Conservation (phyloP, 805 yeast species). For the Clavispora vitiphila region DNA sequence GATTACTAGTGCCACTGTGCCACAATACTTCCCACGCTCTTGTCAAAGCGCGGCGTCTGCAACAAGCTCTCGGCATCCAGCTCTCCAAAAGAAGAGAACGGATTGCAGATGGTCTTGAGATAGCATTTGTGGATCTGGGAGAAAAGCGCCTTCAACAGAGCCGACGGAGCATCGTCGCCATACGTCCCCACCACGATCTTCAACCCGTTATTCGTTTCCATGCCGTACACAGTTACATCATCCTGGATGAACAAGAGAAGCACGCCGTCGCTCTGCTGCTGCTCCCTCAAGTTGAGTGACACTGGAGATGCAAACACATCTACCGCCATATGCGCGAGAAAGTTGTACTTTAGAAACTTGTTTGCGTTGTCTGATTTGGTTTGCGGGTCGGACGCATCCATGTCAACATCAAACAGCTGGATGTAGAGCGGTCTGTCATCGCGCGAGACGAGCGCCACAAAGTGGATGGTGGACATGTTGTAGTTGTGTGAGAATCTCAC, state of each 20-base stretch:
- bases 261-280: conserved; percentile 28
- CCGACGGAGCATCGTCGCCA: conserved; percentile 7
- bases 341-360: conserved; percentile 56
- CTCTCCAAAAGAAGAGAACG: conserved; percentile 39
- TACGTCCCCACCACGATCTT: conserved; percentile 55
- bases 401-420: conserved; percentile 39
- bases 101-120: conserved; percentile 54
- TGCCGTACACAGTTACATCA: conserved; percentile 62
- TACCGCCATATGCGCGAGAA: conserved; percentile 70
- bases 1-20: conserved; percentile 16
- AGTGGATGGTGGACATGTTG: conserved; percentile 28
- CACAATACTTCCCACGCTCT: conserved; percentile 23
- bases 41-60: conserved; percentile 29
- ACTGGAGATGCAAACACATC: conserved; percentile 60
- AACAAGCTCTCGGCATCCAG: conserved; percentile 20
- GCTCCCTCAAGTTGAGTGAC: conserved; percentile 34
- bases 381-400: background rate
- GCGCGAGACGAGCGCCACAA: conserved; percentile 55
- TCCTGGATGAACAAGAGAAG: conserved; percentile 60
- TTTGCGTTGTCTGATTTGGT: conserved; percentile 26
- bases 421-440: conserved; percentile 58
- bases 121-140: conserved; percentile 48
- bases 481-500: background rate
- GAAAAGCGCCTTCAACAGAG: conserved; percentile 20
- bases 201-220: conserved; percentile 63